phyloP scores from a whole-genome alignment of 208 protist species.

The Porcisia deanei region DNA sequence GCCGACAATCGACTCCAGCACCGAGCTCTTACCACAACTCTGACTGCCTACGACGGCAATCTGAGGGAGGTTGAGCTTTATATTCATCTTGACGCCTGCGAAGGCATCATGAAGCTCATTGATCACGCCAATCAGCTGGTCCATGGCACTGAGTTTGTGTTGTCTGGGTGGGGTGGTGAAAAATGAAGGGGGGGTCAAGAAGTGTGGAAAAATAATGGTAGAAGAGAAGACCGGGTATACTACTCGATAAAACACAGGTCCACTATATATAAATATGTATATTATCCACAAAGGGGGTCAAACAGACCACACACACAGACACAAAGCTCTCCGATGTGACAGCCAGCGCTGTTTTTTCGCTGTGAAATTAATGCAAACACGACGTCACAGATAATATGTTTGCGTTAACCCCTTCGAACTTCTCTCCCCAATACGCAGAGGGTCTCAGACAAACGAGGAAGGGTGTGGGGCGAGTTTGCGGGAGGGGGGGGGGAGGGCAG shows the following conservation, averaged over 20 bases:
- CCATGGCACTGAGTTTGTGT: constrained; percentile 65
- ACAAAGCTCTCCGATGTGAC: background rate
- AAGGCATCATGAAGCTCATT: constrained; percentile 98
- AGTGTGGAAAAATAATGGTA: background rate
- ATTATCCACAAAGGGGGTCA: background rate
- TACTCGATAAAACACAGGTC: background rate
- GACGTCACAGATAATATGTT: background rate
- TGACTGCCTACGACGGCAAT: constrained; percentile 99
- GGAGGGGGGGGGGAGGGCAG: background rate
- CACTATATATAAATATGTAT: background rate
- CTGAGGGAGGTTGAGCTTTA: constrained; percentile 97
- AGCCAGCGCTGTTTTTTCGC: background rate
- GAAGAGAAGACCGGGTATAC: background rate
- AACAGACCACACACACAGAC: background rate
- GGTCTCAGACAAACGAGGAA: background rate
- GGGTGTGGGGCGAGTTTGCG: no score
- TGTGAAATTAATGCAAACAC: background rate
- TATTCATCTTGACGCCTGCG: constrained; percentile 87
- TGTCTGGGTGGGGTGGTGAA: background rate
- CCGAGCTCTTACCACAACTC: constrained; percentile 96
- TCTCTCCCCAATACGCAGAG: background rate
- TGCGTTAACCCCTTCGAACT: background rate
- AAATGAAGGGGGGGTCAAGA: background rate
- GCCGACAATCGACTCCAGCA: constrained; percentile 99
- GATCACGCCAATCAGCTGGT: constrained; percentile 96